Evolutionary conservation across 371 early-diverging fungal genomes (phyloP), one percentile per base, ranked within the genome.

Genomic region (Mucor plumbeus): DNA sequence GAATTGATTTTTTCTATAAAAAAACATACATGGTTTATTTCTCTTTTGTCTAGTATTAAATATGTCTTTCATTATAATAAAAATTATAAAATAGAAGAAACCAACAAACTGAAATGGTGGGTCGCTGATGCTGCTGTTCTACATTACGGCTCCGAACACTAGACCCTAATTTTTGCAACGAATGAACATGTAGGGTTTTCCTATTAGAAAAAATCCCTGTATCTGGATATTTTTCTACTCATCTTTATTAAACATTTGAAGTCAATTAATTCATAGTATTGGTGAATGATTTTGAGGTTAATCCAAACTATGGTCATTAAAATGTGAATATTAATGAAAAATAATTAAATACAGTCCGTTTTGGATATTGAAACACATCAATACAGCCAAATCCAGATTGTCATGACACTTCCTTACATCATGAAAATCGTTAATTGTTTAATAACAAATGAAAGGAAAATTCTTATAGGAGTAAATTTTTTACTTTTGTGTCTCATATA

Each of bases 11-110:
- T 47, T 56, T 13, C n/a, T 56, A 6, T 8, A 14, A 39, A 57
- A 19, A 11, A 26, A 57, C 35, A 43, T 60, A 65, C 70, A 70
- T 38, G 70, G 70, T 26, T 56, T 70, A 40, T 61, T 70, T 65
- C 70, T 36, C 60, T 61, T 64, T 35, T 17, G 61, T 55, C 59
- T 38, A 53, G 36, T 40, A 8, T n/a, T 65, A 11, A 41, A 35
- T 4, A 17, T 9, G 15, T 57, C 38, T 26, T 65, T 41, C 59
- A 59, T 58, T 33, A 48, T 19, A 15, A n/a, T 14, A 0, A 43
- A 43, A 43, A 43, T 6, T 14, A 43, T 14, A 43, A 15, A 43
- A n/a, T 6, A 13, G 11, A 40, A 40, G 40, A 40, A 43, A 43
- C 43, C 43, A 43, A 43, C 43, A 43, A 43, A 15, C 43, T 43